phyloP scores from a whole-genome alignment of 2,329 filamentous ascomycete species.

The Pseudogymnoascus destructans region DNA sequence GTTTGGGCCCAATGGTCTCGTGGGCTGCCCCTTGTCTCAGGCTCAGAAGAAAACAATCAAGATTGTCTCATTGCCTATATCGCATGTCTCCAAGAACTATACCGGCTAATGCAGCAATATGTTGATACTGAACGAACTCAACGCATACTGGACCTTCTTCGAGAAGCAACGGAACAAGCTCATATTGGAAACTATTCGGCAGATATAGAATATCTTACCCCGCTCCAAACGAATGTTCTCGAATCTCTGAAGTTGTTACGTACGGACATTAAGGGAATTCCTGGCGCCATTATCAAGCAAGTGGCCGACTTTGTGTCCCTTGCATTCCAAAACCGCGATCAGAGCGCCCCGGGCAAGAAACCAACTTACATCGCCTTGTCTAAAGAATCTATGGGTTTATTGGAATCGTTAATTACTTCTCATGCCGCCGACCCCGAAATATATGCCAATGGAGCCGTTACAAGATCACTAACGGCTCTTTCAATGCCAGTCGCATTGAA shows the following conservation, averaged over 20 bases:
- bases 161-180: slow-evolving; percentile 57
- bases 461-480: slow-evolving; percentile 52
- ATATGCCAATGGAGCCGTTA: slow-evolving; percentile 54
- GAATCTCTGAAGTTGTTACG: slow-evolving; percentile 54
- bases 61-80: slow-evolving; percentile 79
- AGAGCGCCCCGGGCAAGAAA: slow-evolving; percentile 27
- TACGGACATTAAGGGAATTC: slow-evolving; percentile 50
- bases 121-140: slow-evolving; percentile 49
- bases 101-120: slow-evolving; percentile 54
- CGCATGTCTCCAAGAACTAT: slow-evolving; percentile 61
- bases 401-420: slow-evolving; percentile 46
- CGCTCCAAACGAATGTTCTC: slow-evolving; percentile 57
- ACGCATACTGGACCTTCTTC: slow-evolving; percentile 58
- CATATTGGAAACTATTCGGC: slow-evolving; percentile 53
- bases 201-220: slow-evolving; percentile 61
- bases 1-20: slow-evolving; percentile 60
- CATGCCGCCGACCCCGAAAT: slow-evolving; percentile 53
- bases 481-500: slow-evolving; percentile 62
- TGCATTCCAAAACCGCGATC: slow-evolving; percentile 40
- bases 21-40: slow-evolving; percentile 41
- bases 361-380: slow-evolving; percentile 85
- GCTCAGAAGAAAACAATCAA: slow-evolving; percentile 48
- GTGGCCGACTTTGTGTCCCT: slow-evolving; percentile 59
- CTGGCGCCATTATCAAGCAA: slow-evolving; percentile 54
- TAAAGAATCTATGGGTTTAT: slow-evolving; percentile 62